Evolutionary conservation across 2,329 filamentous ascomycete genomes (phyloP), one percentile per base, ranked within the genome.

Genomic region (Paraphaeosphaeria minitans): DNA sequence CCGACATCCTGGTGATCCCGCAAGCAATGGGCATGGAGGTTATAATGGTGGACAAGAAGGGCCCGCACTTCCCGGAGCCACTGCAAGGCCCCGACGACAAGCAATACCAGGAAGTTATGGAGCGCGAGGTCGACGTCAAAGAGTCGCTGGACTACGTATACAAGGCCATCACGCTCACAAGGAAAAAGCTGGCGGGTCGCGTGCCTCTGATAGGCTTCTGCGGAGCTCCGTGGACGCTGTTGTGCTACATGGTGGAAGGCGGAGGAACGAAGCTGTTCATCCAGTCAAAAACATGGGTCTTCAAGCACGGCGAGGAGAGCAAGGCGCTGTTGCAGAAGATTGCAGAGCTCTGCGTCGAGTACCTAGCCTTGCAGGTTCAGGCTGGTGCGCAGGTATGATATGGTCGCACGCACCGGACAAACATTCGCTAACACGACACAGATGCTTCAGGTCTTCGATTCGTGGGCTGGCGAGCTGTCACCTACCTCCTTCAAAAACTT

Each of bases 181-280:
- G 95, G 66, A 85, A 91, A 76, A 97, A 97, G 83, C 81, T 99
- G 53, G 84, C 88, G 49, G 95, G 95, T 0, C 85, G 93, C 47
- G 95, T 99, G 33, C 95, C 95, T 6, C 80, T 99, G 65, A 96
- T 97, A 75, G 95, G 95, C 37, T 99, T 99, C 81, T 97, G 93
- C 71, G 95, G 95, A 55, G 93, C 95, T 8, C 95, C 95, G 0
- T 99, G 95, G 92, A 99, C 95, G 2, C 79, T 99, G 59, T 85
- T 99, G 72, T 97, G 94, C 82, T 99, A 99, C 81, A 99, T 99
- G 95, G 92, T 98, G 19, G 95, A 99, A 79, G 95, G 95, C 16
- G 95, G 95, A 49, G 95, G 95, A 45, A 96, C 90, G 67, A 98
- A 98, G 82, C 83, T 98, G 74, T 98, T 98, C 80, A 88, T 91